These are phyloP conservation scores for Coemansia umbellata DNA, from an alignment of 192 early-diverging fungal genomes.

Conservation along the genomic window DNA sequence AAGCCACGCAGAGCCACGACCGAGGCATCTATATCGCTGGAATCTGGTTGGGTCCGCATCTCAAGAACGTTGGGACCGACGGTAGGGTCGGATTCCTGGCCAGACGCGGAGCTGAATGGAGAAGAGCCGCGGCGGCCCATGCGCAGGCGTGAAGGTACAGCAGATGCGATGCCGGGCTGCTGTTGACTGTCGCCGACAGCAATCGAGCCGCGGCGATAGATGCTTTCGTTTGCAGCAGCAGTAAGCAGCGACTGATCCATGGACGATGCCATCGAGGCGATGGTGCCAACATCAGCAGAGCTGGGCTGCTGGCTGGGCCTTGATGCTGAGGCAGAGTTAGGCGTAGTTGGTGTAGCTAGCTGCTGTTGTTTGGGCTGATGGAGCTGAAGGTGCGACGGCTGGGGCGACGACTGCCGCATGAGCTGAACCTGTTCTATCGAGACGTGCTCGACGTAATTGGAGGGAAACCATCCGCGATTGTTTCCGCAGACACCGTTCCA, in stretches of 20 bases:
- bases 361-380: conserved; percentile 34
- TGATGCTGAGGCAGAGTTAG: conserved; percentile 6
- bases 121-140: conserved; percentile 39
- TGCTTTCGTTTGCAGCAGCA: conserved; percentile 47
- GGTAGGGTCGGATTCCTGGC: neutral
- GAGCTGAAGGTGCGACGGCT: conserved; percentile 2
- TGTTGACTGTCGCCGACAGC: conserved; percentile 39
- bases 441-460: conserved; percentile 72
- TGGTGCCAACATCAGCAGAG: conserved; percentile 6
- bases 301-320: conserved; percentile 11
- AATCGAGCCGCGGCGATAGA: conserved; percentile 53
- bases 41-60: conserved; percentile 16
- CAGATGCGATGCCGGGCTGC: conserved; percentile 55
- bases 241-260: conserved; percentile 42
- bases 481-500: conserved; percentile 88
- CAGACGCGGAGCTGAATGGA: conserved; percentile 14
- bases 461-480: conserved; percentile 86
- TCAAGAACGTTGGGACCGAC: conserved; percentile 1
- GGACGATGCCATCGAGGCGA: neutral
- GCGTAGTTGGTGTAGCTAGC: conserved; percentile 21
- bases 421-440: conserved; percentile 54
- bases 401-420: conserved; percentile 27
- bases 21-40: conserved; percentile 12
- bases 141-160: conserved; percentile 50
- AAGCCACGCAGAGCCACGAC: conserved; percentile 14